Base-by-base conservation (phyloP, 1,284 basidiomycete species). In the Fomitopsis palustris region DNA sequence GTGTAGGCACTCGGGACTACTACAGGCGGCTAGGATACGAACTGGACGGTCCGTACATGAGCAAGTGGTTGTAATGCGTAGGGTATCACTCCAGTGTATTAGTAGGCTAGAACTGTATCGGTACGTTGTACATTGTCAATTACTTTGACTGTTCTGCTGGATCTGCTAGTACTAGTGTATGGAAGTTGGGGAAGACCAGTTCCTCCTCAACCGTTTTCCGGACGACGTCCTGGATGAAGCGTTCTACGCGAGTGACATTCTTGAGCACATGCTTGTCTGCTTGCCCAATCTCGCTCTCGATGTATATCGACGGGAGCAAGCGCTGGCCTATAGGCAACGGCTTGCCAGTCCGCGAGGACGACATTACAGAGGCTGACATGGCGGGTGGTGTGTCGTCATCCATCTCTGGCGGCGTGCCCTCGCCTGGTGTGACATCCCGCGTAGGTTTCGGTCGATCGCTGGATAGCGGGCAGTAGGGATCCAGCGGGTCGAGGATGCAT, bases 21-120 rank as follows among this genome's bases (percentile, higher is more conserved):
- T 97, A 98, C 75, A 84, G 94, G 62, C 87, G 93, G 69, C 77
- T 98, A 56, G 96, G 96, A 4, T 98, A 97, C 75, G 87, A 90
- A 74, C 80, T 98, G 58, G 96, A 99, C 70, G 97, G 96, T 0
- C 95, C 95, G 23, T 99, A 97, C 74, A 97, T 98, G 95, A 93
- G 91, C 78, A 96, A 96, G 76, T 79, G 78, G 33, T 69, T 91
- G 62, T 58, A 74, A 14, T 14, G 5, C 10, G 64, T 77, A 71
- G 65, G 56, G 39, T 57, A 56, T 35, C 53, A 38, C 53, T 69
- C 65, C 68, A 77, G 69, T 76, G 65, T 67, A 66, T 56, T 64
- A 63, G 31, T 63, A 60, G 59, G 64, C 58, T 53, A 52, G 41
- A 64, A 55, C 47, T 61, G 60, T 63, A 64, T 60, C 45, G 56